phyloP scores from a whole-genome alignment of 495 filamentous ascomycete genomes.

The Platismatia glauca region DNA sequence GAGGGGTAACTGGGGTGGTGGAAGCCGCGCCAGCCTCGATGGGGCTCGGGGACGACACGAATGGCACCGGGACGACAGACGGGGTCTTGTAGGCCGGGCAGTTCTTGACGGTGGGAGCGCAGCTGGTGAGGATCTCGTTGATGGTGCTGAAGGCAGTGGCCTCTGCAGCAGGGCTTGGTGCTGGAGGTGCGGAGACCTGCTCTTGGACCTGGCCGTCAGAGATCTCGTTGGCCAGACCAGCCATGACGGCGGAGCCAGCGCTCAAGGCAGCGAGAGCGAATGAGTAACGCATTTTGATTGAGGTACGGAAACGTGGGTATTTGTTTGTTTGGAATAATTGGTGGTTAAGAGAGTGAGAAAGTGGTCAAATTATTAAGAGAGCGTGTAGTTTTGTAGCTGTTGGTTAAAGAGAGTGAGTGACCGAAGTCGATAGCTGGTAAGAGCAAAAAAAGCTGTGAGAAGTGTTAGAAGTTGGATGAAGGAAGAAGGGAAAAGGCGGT shows the following conservation, averaged over 20 bases:
- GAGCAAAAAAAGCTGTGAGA: slow-evolving; percentile 26
- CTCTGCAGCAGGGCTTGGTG: slow-evolving; percentile 19
- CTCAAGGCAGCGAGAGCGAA: slow-evolving; percentile 41
- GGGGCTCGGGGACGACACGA: not conserved
- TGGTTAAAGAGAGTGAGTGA: slow-evolving; percentile 43
- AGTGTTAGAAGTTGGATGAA: slow-evolving; percentile 23
- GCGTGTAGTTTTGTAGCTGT: slow-evolving; percentile 34
- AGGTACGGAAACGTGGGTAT: slow-evolving; percentile 26
- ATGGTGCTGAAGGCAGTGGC: slow-evolving; percentile 46
- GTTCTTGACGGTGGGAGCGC: slow-evolving; percentile 43
- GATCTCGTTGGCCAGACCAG: slow-evolving; percentile 18
- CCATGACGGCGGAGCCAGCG: slow-evolving; percentile 28
- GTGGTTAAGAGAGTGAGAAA: not conserved
- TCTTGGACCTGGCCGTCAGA: slow-evolving; percentile 24
- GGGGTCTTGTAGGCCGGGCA: slow-evolving; percentile 23
- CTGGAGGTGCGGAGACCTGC: slow-evolving; percentile 5
- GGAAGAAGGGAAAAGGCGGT: slow-evolving; percentile 17
- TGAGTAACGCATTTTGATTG: slow-evolving; percentile 50
- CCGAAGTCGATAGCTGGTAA: slow-evolving; percentile 42
- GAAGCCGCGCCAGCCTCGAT: slow-evolving; percentile 3
- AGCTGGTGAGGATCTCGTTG: slow-evolving; percentile 50
- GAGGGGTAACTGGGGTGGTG: slow-evolving; percentile 15
- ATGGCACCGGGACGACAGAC: slow-evolving; percentile 13
- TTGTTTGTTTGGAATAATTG: slow-evolving; percentile 18
- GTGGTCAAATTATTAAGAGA: too few species aligned